These are phyloP conservation scores for Fusarium torulosum DNA, from an alignment of 2,329 filamentous ascomycete species.

Conservation along the genomic window DNA sequence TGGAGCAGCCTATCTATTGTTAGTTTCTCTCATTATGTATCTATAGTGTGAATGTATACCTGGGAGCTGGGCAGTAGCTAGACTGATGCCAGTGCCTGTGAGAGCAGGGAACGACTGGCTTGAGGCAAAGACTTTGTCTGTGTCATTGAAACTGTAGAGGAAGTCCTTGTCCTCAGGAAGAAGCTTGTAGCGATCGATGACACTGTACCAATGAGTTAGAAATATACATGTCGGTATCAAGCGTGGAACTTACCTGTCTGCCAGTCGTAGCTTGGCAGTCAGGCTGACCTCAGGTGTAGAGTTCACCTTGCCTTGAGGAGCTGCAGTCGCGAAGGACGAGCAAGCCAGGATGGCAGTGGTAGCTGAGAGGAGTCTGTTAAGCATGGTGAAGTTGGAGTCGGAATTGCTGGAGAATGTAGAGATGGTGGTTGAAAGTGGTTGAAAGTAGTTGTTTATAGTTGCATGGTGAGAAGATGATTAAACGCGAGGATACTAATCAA, in stretches of 20 bases:
- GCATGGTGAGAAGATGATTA: background rate
- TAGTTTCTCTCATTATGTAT: background rate
- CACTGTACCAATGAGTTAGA: slow-evolving; percentile 44
- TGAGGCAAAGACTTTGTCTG: slow-evolving; percentile 58
- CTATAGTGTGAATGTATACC: slow-evolving; percentile 40
- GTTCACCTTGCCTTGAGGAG: slow-evolving; percentile 24
- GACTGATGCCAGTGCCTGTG: slow-evolving; percentile 62
- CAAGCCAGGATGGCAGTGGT: slow-evolving; percentile 55
- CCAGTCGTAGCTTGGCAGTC: slow-evolving; percentile 54
- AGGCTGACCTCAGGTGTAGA: slow-evolving; percentile 45
- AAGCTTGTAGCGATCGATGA: slow-evolving; percentile 58
- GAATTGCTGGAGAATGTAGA: background rate
- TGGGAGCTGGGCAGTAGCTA: slow-evolving; percentile 64
- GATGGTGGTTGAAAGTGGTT: background rate
- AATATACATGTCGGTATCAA: accelerated
- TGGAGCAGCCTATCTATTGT: slow-evolving; percentile 58
- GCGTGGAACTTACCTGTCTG: slow-evolving; percentile 52
- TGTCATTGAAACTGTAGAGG: slow-evolving; percentile 61
- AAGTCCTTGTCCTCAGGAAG: slow-evolving; percentile 60
- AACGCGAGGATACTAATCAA: background rate
- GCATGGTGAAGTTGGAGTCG: background rate
- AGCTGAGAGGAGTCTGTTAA: background rate
- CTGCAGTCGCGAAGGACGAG: slow-evolving; percentile 50
- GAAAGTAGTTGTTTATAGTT: background rate
- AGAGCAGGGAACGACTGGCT: slow-evolving; percentile 69